phyloP scores from a whole-genome alignment of 2,329 filamentous ascomycete species.

The Exophiala phaeomuriformis region DNA sequence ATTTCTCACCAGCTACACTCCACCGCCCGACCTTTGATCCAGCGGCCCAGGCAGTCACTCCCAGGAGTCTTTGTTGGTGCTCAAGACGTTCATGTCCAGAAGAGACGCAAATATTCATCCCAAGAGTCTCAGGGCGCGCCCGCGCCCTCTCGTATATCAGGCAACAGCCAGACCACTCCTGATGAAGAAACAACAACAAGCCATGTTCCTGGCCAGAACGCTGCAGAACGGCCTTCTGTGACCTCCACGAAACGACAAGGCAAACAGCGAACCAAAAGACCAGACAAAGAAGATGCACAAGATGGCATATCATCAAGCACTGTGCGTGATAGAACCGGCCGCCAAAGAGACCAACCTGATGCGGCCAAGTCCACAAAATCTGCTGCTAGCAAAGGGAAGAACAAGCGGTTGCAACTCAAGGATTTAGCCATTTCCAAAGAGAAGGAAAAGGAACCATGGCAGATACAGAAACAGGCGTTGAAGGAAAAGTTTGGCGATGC shows the following conservation, averaged over 20 bases:
- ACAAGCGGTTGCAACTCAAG: slow-evolving; percentile 9
- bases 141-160: neutral
- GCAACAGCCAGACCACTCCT: neutral
- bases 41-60: neutral
- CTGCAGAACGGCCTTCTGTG: neutral
- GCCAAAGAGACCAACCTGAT: neutral
- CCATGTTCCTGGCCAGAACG: neutral
- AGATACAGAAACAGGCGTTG: slow-evolving; percentile 65
- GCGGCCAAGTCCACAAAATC: neutral
- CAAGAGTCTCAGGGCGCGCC: neutral
- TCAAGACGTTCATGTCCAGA: slow-evolving; percentile 3
- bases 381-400: neutral
- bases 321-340: slow-evolving; percentile 2
- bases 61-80: neutral
- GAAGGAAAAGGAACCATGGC: slow-evolving; percentile 53
- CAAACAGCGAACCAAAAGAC: neutral
- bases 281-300: neutral
- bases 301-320: neutral
- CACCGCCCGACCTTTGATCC: neutral
- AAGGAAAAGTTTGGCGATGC: slow-evolving; percentile 69
- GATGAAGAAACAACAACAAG: neutral
- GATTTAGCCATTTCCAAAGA: slow-evolving; percentile 9
- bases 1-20: slow-evolving; percentile 2
- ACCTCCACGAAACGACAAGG: neutral
- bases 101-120: slow-evolving; percentile 14